Evolutionary conservation across 2,329 filamentous ascomycete species (phyloP).

Genomic region (Nectriaceae sp.): DNA sequence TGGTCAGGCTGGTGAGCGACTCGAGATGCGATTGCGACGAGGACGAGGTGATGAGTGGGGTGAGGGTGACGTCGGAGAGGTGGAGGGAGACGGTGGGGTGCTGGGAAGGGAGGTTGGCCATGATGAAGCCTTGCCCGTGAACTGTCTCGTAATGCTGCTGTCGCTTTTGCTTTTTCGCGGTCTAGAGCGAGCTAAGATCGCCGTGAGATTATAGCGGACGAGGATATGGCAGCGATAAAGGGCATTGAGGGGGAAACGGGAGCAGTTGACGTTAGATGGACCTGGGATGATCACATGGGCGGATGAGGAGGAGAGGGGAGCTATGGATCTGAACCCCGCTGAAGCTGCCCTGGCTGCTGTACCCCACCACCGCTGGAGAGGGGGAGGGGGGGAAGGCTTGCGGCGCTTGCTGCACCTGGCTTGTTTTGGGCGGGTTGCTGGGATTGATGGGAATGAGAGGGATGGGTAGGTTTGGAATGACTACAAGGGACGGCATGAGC

Average conservation of each 20-base stretch:
- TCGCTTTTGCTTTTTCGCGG: not conserved
- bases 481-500: not conserved
- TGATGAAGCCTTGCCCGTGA: constrained; percentile 22
- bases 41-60: constrained; percentile 58
- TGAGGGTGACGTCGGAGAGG: constrained; percentile 58
- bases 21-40: constrained; percentile 45
- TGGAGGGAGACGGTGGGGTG: constrained; percentile 56
- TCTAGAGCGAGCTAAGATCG: not conserved
- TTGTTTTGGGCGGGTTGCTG: not conserved
- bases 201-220: not conserved
- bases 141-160: not conserved
- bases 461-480: not conserved
- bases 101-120: constrained; percentile 46
- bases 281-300: constrained; percentile 13
- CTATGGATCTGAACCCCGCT: constrained; percentile 2
- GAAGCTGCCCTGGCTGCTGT: not conserved
- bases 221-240: not conserved
- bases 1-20: constrained; percentile 54
- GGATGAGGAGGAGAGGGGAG: constrained; percentile 1
- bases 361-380: not conserved
- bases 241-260: constrained; percentile 1
- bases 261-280: constrained; percentile 8
- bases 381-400: not conserved
- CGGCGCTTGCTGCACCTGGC: not conserved
- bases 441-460: too few relatives aligned